phyloP scores from a whole-genome alignment of 1,284 basidiomycete genomes.

The Somion occarium region DNA sequence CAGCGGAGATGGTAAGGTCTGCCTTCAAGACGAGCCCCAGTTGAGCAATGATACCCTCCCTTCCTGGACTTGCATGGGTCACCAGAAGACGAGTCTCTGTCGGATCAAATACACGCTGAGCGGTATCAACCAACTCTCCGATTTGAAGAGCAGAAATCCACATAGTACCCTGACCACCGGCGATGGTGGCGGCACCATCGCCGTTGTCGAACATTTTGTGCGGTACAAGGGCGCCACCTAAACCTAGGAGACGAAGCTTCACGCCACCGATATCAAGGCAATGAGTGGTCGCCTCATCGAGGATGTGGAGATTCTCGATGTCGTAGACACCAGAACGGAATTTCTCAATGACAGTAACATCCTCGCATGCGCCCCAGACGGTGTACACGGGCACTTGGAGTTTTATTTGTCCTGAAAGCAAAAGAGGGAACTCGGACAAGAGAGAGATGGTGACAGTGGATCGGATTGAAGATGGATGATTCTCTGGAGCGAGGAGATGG shows the following conservation, averaged over 20 bases:
- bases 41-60: slow-evolving; percentile 91
- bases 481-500: slow-evolving; percentile 70
- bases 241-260: slow-evolving; percentile 87
- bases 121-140: slow-evolving; percentile 96
- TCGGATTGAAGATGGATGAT: slow-evolving; percentile 56
- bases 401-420: slow-evolving; percentile 85
- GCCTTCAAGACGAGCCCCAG: slow-evolving; percentile 89
- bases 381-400: slow-evolving; percentile 93
- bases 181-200: slow-evolving; percentile 91
- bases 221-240: slow-evolving; percentile 93
- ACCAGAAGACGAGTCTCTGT: slow-evolving; percentile 93
- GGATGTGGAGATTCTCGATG: slow-evolving; percentile 83
- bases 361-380: slow-evolving; percentile 97
- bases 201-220: slow-evolving; percentile 99
- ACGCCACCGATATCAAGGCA: slow-evolving; percentile 90
- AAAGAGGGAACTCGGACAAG: slow-evolving; percentile 91
- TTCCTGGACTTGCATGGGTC: slow-evolving; percentile 89
- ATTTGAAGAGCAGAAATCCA: slow-evolving; percentile 98
- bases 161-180: slow-evolving; percentile 97
- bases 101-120: slow-evolving; percentile 89
- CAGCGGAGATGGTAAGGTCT: slow-evolving; percentile 92
- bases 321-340: slow-evolving; percentile 80
- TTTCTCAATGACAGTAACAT: slow-evolving; percentile 90
- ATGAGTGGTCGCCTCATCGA: slow-evolving; percentile 93
- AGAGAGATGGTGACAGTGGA: slow-evolving; percentile 64